These are phyloP conservation scores for Carex kokanica DNA, from an alignment of 176 grass and related monocot genomes.

Conservation along the genomic window DNA sequence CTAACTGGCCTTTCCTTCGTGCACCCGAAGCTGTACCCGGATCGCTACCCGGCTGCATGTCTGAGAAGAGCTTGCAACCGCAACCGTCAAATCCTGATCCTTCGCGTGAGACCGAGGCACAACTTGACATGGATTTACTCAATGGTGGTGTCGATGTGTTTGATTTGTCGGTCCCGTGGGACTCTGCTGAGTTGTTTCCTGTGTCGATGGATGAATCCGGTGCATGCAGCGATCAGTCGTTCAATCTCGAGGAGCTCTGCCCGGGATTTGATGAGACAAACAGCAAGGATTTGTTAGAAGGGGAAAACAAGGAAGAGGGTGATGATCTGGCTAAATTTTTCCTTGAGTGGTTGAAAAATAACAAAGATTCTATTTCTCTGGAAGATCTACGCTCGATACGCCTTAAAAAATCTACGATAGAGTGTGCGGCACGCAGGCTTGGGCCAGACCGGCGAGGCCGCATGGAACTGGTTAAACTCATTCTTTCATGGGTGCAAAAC, in stretches of 20 bases:
- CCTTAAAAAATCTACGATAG: constrained; percentile 77
- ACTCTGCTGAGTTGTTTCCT: constrained; percentile 51
- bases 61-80: constrained; percentile 6
- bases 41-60: not conserved
- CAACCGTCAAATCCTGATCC: constrained; percentile 32
- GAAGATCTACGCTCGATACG: constrained; percentile 89
- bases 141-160: constrained; percentile 8
- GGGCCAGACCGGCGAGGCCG: constrained; percentile 54
- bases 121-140: constrained; percentile 50
- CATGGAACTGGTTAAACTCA: constrained; percentile 85
- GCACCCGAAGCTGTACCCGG: not conserved
- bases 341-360: constrained; percentile 90
- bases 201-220: constrained; percentile 46
- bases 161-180: constrained; percentile 63
- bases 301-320: constrained; percentile 9
- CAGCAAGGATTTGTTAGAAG: not conserved
- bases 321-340: constrained; percentile 79
- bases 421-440: constrained; percentile 61
- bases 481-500: constrained; percentile 92
- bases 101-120: constrained; percentile 45
- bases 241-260: constrained; percentile 17
- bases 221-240: constrained; percentile 18
- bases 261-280: not conserved
- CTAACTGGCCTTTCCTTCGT: constrained; percentile 30
- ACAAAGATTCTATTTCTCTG: constrained; percentile 70